Evolutionary conservation across 192 early-diverging fungal species (phyloP).

Genomic region (Coemansia sp.): DNA sequence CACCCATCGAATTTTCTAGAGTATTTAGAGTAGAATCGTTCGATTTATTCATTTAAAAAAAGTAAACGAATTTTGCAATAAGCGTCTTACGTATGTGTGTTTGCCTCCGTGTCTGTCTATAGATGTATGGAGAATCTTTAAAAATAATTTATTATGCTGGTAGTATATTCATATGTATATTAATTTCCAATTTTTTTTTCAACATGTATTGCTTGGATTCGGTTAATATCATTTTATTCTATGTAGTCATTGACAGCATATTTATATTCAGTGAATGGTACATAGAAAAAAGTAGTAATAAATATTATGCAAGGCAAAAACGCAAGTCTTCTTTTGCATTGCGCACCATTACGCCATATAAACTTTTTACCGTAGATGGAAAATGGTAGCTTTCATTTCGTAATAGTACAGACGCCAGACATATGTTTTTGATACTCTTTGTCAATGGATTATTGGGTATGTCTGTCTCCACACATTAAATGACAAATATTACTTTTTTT

Average conservation of each 20-base stretch:
- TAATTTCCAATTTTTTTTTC: background rate
- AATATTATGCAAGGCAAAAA: background rate
- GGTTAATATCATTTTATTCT: background rate
- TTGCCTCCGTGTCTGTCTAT: background rate
- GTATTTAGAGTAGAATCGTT: background rate
- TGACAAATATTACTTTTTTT: background rate
- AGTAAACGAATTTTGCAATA: background rate
- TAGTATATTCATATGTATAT: background rate
- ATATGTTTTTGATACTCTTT: conserved; percentile 1
- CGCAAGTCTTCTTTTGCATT: background rate
- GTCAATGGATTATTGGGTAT: background rate
- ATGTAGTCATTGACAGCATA: background rate
- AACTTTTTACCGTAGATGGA: background rate
- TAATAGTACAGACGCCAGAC: conserved; percentile 7
- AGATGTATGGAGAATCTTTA: background rate
- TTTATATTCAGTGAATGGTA: background rate
- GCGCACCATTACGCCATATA: background rate
- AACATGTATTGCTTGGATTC: background rate
- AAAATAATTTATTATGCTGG: background rate
- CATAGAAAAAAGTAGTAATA: background rate
- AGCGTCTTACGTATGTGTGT: background rate
- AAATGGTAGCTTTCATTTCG: background rate
- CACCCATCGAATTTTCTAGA: background rate
- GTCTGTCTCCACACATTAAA: background rate
- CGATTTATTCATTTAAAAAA: background rate